Evolutionary conservation across 768 basidiomycete genomes (phyloP).

Genomic region (Boletus subcaerulescens): DNA sequence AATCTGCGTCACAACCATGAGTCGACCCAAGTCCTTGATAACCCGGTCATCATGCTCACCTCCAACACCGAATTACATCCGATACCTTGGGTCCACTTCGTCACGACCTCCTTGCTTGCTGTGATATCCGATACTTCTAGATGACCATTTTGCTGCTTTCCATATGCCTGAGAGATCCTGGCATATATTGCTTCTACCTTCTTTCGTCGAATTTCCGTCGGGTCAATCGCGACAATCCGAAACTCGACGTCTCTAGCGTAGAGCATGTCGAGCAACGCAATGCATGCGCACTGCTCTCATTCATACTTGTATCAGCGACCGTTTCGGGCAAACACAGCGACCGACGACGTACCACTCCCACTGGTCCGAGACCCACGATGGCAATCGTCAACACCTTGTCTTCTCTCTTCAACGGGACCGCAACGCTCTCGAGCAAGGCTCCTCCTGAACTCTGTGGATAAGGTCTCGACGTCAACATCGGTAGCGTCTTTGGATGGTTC

Average conservation of each 20-base stretch:
- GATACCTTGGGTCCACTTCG: constrained; percentile 51
- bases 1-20: constrained; percentile 39
- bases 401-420: constrained; percentile 35
- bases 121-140: constrained; percentile 52
- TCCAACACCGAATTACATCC: constrained; percentile 69
- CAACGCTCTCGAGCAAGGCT: constrained; percentile 3
- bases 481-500: constrained; percentile 66
- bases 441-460: constrained; percentile 46
- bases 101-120: constrained; percentile 47
- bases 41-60: constrained; percentile 34
- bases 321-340: not conserved
- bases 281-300: constrained; percentile 48
- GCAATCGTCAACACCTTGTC: constrained; percentile 60
- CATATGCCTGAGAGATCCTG: constrained; percentile 44
- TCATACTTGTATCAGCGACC: not conserved
- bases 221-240: constrained; percentile 65
- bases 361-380: constrained; percentile 74
- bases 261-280: constrained; percentile 63
- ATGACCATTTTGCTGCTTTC: constrained; percentile 30
- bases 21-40: not conserved
- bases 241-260: constrained; percentile 43
- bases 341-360: constrained; percentile 52
- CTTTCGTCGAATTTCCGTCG: constrained; percentile 50
- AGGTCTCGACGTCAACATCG: constrained; percentile 54
- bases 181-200: constrained; percentile 60